phyloP scores from a whole-genome alignment of 1,139 yeast species.

The Yueomyces sp. region DNA sequence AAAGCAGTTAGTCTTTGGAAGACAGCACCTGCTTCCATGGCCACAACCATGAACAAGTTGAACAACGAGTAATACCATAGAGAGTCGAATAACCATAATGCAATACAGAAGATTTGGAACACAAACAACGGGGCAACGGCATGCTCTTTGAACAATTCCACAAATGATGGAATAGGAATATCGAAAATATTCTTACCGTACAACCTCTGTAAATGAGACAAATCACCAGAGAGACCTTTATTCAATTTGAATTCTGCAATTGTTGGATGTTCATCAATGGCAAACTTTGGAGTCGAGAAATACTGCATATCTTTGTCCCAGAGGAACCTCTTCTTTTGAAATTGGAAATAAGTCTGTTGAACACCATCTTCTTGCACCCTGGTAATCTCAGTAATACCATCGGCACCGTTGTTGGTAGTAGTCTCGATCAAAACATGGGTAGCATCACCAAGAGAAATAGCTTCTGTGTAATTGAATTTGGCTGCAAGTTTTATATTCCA shows the following conservation, averaged over 20 bases:
- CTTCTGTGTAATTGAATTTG: slow-evolving; percentile 51
- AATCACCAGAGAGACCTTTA: slow-evolving; percentile 51
- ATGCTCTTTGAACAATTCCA: slow-evolving; percentile 88
- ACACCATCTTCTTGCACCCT: slow-evolving; percentile 50
- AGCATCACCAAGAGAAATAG: slow-evolving; percentile 47
- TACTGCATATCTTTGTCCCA: slow-evolving; percentile 40
- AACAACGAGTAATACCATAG: slow-evolving; percentile 93
- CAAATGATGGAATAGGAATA: slow-evolving; percentile 86
- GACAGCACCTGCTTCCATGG: slow-evolving; percentile 91
- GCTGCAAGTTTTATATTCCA: slow-evolving; percentile 76
- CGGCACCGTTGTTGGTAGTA: slow-evolving; percentile 73
- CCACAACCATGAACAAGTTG: slow-evolving; percentile 80
- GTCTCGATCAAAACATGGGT: slow-evolving; percentile 65
- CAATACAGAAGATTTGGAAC: slow-evolving; percentile 91
- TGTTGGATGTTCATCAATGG: slow-evolving; percentile 51
- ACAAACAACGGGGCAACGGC: slow-evolving; percentile 98
- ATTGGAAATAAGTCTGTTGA: slow-evolving; percentile 61
- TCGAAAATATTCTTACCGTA: slow-evolving; percentile 85
- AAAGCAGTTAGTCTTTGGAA: slow-evolving; percentile 91
- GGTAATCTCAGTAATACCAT: slow-evolving; percentile 59
- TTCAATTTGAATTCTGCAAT: slow-evolving; percentile 47
- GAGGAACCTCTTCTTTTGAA: slow-evolving; percentile 87
- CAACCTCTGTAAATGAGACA: slow-evolving; percentile 41
- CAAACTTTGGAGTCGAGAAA: slow-evolving; percentile 75
- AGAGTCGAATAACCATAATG: slow-evolving; percentile 92